phyloP scores from a whole-genome alignment of 345 rosid genomes.

The Acer saccharum region DNA sequence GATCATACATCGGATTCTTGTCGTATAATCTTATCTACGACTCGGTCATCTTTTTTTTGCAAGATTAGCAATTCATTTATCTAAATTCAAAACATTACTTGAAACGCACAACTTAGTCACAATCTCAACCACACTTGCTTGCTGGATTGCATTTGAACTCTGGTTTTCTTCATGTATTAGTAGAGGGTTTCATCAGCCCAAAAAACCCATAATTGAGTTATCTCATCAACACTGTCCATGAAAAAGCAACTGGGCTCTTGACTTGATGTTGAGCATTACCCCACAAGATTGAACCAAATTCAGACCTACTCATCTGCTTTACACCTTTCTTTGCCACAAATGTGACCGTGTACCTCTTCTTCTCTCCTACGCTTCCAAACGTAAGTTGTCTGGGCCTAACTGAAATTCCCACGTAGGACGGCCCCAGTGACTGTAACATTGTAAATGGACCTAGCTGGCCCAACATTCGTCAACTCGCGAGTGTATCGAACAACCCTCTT shows the following conservation, averaged over 20 bases:
- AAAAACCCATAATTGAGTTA: too few species aligned
- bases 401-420: slow-evolving; percentile 49
- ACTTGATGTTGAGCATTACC: slow-evolving; percentile 63
- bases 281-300: slow-evolving; percentile 80
- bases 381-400: slow-evolving; percentile 62
- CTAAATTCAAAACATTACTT: neutral
- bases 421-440: slow-evolving; percentile 45
- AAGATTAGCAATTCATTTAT: too few species aligned
- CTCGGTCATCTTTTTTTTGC: too few species aligned
- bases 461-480: slow-evolving; percentile 79
- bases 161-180: neutral
- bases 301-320: slow-evolving; percentile 37
- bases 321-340: slow-evolving; percentile 61
- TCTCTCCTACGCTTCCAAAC: slow-evolving; percentile 65
- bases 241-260: slow-evolving; percentile 75
- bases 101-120: too few species aligned
- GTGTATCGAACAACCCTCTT: slow-evolving; percentile 77
- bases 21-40: too few species aligned
- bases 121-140: neutral
- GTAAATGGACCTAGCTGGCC: slow-evolving; percentile 59
- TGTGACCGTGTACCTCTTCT: slow-evolving; percentile 69
- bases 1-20: too few species aligned
- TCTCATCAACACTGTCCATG: slow-evolving; percentile 52
- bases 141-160: neutral
- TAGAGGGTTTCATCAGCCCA: neutral